A percentile compares a stretch with the other conserved stretches of the same genome.
phyloP scores from a whole-genome alignment of 1,284 basidiomycete species.

The Ganoderma lucidum region DNA sequence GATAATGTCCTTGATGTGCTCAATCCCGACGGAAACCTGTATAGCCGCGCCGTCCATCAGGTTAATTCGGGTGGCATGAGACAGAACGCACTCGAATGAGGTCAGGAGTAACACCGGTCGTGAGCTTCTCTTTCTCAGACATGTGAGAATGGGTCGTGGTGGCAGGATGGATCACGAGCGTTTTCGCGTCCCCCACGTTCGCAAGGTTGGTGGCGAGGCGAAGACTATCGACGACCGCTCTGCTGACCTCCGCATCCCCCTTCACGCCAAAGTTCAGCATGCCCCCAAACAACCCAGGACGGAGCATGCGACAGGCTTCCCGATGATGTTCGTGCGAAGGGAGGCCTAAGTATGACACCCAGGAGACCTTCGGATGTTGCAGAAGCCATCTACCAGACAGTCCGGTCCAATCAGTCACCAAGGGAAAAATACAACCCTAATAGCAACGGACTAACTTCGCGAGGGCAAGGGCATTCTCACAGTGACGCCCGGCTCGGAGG shows the following conservation, averaged over 20 bases:
- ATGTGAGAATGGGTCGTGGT: conserved; percentile 89
- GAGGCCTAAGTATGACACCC: conserved; percentile 88
- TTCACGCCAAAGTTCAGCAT: conserved; percentile 87
- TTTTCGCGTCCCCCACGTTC: conserved; percentile 86
- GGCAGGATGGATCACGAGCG: conserved; percentile 84
- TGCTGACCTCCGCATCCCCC: conserved; percentile 60
- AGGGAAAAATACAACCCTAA: background rate
- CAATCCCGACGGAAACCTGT: conserved; percentile 78
- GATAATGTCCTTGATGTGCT: conserved; percentile 86
- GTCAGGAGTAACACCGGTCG: conserved; percentile 82
- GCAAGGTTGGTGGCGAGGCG: conserved; percentile 82
- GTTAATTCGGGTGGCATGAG: background rate
- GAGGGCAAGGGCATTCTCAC: conserved; percentile 77
- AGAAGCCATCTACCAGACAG: conserved; percentile 61
- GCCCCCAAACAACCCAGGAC: conserved; percentile 71
- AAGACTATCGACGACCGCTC: conserved; percentile 76
- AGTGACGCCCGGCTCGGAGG: conserved; percentile 80
- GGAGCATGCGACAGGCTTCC: conserved; percentile 66
- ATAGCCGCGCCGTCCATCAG: background rate
- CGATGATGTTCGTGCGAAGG: conserved; percentile 69
- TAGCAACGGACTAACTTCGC: conserved; percentile 56
- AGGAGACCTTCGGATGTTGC: conserved; percentile 73
- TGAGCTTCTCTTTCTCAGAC: conserved; percentile 68
- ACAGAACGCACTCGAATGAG: conserved; percentile 71
- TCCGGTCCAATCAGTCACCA: background rate